Base-by-base conservation (phyloP, 2,329 filamentous ascomycete genomes). In the Calonectria henricotiae region DNA sequence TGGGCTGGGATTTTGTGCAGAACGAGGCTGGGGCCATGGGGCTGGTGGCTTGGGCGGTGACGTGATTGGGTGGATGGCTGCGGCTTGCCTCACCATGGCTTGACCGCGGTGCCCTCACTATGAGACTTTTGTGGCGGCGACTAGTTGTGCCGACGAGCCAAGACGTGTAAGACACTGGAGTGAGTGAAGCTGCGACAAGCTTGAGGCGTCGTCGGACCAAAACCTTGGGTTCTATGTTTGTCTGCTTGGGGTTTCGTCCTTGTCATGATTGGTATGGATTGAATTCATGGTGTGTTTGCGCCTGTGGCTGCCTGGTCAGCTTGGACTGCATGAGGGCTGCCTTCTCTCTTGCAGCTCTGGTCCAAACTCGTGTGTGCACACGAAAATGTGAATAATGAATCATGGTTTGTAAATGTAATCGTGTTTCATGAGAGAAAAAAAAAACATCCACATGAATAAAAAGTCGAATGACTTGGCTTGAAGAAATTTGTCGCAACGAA, bases 21-120 rank as follows among this genome's bases (percentile, higher is more conserved):
- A 47, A 41, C 39, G 69, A 65, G 70, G 70, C 70, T 71, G 70
- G 67, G 60, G 35, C 17, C 62, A 37, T 60, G 62, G 62, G 62
- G 32, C 51, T 67, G 41, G 62, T 69, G 67, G 37, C 58, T 68
- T 43, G 54, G 6, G 15, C n/a, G 7, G 8, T 5, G 30, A 12
- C 7, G 20, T 47, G 37, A 65, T 65, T 68, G 60, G 66, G 15
- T 23, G 17, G 15, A 11, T 9, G 12, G n/a, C 12, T 35, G 9
- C n/a, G 51, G 43, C 54, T 68, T 49, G 37, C 54, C 37, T 51
- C 61, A 25, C 60, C 30, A 44, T 61, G 51, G 43, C 43, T 30
- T 60, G 62, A n/a, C 49, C 30, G 44, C 7, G 25, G 17, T 65
- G 47, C 8, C 43, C 44, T 41, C 46, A 41, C 47, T 41, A 54